These are phyloP conservation scores for Cladorrhinum samala DNA, from an alignment of 495 filamentous ascomycete species.

Conservation along the genomic window DNA sequence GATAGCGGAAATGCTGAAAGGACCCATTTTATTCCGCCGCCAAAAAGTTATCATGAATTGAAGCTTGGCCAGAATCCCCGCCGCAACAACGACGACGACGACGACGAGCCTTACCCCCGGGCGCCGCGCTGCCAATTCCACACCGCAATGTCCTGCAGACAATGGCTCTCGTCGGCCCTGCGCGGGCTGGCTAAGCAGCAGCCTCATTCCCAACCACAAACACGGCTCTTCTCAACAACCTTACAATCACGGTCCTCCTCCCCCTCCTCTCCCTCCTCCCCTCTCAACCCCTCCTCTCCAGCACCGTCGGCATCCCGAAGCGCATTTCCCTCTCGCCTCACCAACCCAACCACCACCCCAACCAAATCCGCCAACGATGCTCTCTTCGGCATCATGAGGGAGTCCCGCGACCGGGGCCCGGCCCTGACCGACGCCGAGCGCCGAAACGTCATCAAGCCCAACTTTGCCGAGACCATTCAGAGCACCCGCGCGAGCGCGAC, in stretches of 20 bases:
- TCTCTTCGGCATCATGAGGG: neutral
- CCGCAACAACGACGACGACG: neutral
- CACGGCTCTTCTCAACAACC: neutral
- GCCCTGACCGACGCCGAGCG: neutral
- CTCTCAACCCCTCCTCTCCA: neutral
- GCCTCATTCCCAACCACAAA: neutral
- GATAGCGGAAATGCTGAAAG: neutral
- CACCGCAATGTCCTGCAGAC: neutral
- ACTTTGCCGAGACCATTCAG: conserved; percentile 5
- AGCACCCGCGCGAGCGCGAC: conserved; percentile 7
- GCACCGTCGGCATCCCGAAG: neutral
- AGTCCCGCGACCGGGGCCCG: neutral
- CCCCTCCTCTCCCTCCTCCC: neutral
- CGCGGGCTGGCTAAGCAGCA: neutral
- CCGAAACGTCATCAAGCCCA: neutral
- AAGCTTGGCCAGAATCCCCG: neutral
- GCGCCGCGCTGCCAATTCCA: no score
- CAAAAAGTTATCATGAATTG: conserved; percentile 6
- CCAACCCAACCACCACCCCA: neutral
- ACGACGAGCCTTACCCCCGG: neutral
- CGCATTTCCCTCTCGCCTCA: neutral
- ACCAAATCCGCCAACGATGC: neutral
- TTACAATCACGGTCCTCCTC: neutral
- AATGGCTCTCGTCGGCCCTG: neutral
- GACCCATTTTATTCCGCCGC: conserved; percentile 6